Conservation (phyloP, 1,284 basidiomycete genomes). For the Caloboletus firmus region DNA sequence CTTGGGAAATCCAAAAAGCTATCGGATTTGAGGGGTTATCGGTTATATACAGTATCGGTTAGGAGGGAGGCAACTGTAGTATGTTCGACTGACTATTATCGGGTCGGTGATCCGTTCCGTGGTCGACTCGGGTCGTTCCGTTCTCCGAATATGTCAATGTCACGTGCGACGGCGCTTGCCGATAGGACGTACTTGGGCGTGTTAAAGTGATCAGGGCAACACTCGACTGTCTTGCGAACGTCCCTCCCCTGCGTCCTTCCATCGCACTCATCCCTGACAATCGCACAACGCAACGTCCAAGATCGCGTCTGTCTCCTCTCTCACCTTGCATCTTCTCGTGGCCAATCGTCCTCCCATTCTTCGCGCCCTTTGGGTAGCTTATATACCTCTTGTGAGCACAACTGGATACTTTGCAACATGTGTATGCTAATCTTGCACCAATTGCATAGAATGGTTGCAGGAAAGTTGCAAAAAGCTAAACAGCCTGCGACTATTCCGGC, state of each 20-base stretch:
- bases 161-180: slow-evolving; percentile 35
- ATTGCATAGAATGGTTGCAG: slow-evolving; percentile 27
- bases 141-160: slow-evolving; percentile 11
- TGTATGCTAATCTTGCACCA: slow-evolving; percentile 21
- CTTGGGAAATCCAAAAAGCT: no score
- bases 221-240: slow-evolving; percentile 14
- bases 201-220: slow-evolving; percentile 53
- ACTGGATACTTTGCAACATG: background rate
- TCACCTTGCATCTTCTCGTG: background rate
- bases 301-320: slow-evolving; percentile 17
- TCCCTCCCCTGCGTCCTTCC: slow-evolving; percentile 12
- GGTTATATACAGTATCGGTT: no score
- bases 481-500: slow-evolving; percentile 12
- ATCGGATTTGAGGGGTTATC: no score
- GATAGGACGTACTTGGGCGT: slow-evolving; percentile 34
- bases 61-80: no score
- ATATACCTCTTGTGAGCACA: slow-evolving; percentile 19
- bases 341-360: slow-evolving; percentile 4
- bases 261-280: slow-evolving; percentile 24
- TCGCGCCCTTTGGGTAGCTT: slow-evolving; percentile 2
- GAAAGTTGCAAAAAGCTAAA: slow-evolving; percentile 32
- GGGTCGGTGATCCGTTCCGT: slow-evolving; percentile 19
- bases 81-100: background rate
- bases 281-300: slow-evolving; percentile 12
- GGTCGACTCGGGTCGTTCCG: slow-evolving; percentile 17